These are phyloP conservation scores for Oryza glaberrima DNA, from an alignment of 176 grass and related monocot genomes.

Conservation along the genomic window DNA sequence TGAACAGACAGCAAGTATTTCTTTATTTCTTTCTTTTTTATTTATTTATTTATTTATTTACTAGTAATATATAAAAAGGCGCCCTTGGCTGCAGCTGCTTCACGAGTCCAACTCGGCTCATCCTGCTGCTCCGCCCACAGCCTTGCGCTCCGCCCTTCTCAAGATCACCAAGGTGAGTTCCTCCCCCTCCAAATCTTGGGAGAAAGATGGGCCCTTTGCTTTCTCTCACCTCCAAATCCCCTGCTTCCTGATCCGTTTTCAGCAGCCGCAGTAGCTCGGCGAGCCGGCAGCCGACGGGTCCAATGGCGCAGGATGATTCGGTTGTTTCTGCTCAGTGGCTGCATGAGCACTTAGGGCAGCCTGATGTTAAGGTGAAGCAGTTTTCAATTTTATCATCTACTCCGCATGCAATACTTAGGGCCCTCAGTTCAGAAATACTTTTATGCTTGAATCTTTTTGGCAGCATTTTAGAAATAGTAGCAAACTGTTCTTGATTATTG, in stretches of 20 bases:
- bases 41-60: too few species aligned
- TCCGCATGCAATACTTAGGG: neutral
- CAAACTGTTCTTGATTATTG: conserved; percentile 4
- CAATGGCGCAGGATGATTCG: conserved; percentile 68
- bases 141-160: neutral
- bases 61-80: neutral
- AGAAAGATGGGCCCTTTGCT: neutral
- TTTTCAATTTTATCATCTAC: neutral
- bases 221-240: conserved; percentile 9
- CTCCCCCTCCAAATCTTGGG: neutral
- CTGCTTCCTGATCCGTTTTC: conserved; percentile 18
- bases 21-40: neutral
- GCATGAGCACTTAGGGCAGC: conserved; percentile 56
- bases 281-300: neutral
- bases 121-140: conserved; percentile 11
- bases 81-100: neutral
- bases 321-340: conserved; percentile 80
- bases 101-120: conserved; percentile 32
- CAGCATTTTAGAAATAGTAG: neutral
- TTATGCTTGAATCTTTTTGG: neutral
- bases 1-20: neutral
- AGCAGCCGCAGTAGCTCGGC: conserved; percentile 9
- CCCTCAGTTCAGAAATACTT: neutral
- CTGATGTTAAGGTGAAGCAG: conserved; percentile 69
- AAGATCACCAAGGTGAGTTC: conserved; percentile 10